Base-by-base conservation (phyloP, 2,329 filamentous ascomycete genomes). In the Hypoxylon sp. region DNA sequence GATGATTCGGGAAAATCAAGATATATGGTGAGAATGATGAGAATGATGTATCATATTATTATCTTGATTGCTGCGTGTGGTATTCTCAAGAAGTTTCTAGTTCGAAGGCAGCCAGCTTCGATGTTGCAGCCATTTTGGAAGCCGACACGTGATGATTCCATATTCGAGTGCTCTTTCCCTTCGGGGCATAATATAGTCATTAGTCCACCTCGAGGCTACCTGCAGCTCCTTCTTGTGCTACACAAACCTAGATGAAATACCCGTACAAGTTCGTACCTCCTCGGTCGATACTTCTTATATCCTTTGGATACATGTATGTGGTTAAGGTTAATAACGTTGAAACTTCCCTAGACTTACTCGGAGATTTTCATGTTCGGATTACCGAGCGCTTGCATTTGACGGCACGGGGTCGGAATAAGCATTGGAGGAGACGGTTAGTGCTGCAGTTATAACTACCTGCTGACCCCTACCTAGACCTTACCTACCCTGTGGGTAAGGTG, bases 401-500 rank as follows among this genome's bases (percentile, higher is more conserved):
- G 25, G 41, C 52, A 51, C 9, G 39, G 12, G 32, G 46, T 32
- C 16, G 55, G 50, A 54, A 25, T 45, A 25, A 47, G 14, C 37
- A 43, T 23, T 56, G 27, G 32, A 54, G 41, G 3, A 39, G 19
- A 21, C 39, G 23, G 19, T 6, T 41, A 7, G 34, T 39, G 21
- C 37, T 47, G 47, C 14, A 60, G 9, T 55, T 56, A 57, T 65
- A n/a, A 25, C 52, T 23, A 19, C 25, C 25, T 29, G 19, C 39
- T 54, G 41, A 47, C n/a, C n/a, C n/a, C n/a, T n/a, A n/a, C n/a
- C n/a, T n/a, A n/a, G n/a, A n/a, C 61, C 48, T 30, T 57, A 61
- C 56, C 47, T 65, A 65, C 57, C 65, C 50, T 2, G 23, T 46
- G 61, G 41, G 65, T 68, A 62, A 65, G 62, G 58, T 65, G 45